Evolutionary conservation across 2,329 filamentous ascomycete genomes (phyloP).

Genomic region (Uncinocarpus reesii): DNA sequence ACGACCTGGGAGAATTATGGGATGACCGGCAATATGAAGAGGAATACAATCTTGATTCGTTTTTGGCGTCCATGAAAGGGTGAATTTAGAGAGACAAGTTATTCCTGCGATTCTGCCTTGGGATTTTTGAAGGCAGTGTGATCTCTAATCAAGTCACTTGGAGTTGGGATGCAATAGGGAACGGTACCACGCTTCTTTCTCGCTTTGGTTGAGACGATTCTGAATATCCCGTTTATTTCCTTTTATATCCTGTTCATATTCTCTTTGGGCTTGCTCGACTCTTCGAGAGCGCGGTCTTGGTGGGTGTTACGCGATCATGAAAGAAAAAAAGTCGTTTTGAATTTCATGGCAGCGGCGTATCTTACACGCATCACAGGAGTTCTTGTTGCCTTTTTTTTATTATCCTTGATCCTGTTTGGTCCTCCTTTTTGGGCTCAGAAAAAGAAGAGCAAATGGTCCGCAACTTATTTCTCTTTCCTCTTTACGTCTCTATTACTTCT

Average conservation of each 20-base stretch:
- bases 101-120: too few species aligned
- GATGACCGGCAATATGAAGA: slow-evolving; percentile 97
- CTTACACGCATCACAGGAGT: slow-evolving; percentile 3
- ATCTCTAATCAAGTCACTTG: background rate
- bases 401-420: background rate
- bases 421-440: background rate
- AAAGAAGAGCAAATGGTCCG: too few species aligned
- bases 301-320: background rate
- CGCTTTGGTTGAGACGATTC: too few species aligned
- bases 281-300: background rate
- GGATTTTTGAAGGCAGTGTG: background rate
- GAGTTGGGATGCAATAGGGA: background rate
- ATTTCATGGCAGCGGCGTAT: background rate
- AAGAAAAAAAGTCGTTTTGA: background rate
- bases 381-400: background rate
- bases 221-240: too few species aligned
- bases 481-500: background rate
- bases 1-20: slow-evolving; percentile 92
- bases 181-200: too few species aligned
- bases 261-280: background rate
- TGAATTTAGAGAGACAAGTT: background rate
- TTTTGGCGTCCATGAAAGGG: slow-evolving; percentile 79
- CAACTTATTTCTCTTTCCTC: background rate
- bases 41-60: slow-evolving; percentile 91
- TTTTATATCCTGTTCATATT: background rate